A percentile compares a stretch with the other conserved stretches of the same genome.
Evolutionary conservation across 805 yeast genomes (phyloP).

Genomic region (baker's yeast (Saccharomyces cerevisiae)): DNA sequence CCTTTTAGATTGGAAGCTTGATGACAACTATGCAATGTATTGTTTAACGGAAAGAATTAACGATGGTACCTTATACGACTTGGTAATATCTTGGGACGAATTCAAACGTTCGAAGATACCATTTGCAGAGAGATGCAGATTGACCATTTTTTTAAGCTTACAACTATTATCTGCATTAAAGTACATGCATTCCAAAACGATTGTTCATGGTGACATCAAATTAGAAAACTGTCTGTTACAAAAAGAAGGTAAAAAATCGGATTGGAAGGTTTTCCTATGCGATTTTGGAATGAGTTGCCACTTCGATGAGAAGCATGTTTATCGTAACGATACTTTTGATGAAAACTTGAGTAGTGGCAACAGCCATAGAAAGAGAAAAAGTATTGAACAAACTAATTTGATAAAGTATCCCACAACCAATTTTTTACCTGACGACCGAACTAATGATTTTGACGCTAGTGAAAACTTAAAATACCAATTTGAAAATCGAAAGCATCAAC

Average conservation of each 20-base stretch:
- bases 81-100: constrained; percentile 61
- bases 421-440: not conserved
- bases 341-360: constrained; percentile 3
- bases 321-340: constrained; percentile 1
- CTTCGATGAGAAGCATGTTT: constrained; percentile 13
- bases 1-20: constrained; percentile 52
- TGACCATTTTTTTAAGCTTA: constrained; percentile 33
- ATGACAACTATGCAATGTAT: constrained; percentile 50
- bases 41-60: constrained; percentile 60
- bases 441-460: not conserved
- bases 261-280: constrained; percentile 48
- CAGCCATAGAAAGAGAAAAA: constrained; percentile 6
- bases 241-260: constrained; percentile 21
- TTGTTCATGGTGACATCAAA: constrained; percentile 79
- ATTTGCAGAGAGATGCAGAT: constrained; percentile 29
- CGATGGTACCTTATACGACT: constrained; percentile 77
- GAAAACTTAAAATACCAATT: not conserved
- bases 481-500: not conserved
- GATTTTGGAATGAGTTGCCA: constrained; percentile 79
- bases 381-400: not conserved
- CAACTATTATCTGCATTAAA: constrained; percentile 53
- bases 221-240: constrained; percentile 71
- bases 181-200: constrained; percentile 50
- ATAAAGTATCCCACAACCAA: not conserved
- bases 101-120: constrained; percentile 27